phyloP scores from a whole-genome alignment of 345 rosid species.

The Moricandia moricandioides region DNA sequence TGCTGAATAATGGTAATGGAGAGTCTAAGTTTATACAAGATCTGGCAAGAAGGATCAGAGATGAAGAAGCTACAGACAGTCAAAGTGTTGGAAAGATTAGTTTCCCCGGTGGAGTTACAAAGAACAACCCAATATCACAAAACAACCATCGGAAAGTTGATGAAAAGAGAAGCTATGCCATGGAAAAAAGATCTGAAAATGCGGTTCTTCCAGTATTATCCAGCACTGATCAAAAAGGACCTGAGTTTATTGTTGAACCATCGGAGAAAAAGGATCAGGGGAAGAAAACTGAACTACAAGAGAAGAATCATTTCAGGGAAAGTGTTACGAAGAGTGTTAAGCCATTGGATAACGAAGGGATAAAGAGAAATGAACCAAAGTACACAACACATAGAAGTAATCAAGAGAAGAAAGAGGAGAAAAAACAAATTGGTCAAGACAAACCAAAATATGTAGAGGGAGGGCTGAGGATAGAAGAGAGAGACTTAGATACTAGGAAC shows the following conservation, averaged over 20 bases:
- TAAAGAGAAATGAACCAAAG: conserved; percentile 41
- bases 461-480: conserved; percentile 27
- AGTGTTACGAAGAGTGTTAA: conserved; percentile 34
- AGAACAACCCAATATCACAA: neutral
- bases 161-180: neutral
- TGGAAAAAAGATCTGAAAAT: conserved; percentile 33
- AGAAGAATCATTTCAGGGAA: conserved; percentile 39
- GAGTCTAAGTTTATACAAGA: conserved; percentile 49
- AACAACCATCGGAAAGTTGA: neutral
- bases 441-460: conserved; percentile 37
- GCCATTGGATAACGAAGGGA: conserved; percentile 36
- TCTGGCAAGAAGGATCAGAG: conserved; percentile 50
- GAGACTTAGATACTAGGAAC: conserved; percentile 11
- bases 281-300: conserved; percentile 41
- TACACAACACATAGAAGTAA: conserved; percentile 34
- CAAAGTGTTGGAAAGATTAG: conserved; percentile 25
- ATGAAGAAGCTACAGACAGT: conserved; percentile 49
- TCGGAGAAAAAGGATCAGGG: conserved; percentile 43
- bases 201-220: conserved; percentile 26
- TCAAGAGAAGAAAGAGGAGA: conserved; percentile 46
- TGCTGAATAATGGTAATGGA: conserved; percentile 36
- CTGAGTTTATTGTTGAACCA: conserved; percentile 33
- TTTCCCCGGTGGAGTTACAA: conserved; percentile 28
- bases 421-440: conserved; percentile 35
- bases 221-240: conserved; percentile 39